These are phyloP conservation scores for Besnoitia besnoiti DNA, from an alignment of 169 alveolate species.

Conservation along the genomic window DNA sequence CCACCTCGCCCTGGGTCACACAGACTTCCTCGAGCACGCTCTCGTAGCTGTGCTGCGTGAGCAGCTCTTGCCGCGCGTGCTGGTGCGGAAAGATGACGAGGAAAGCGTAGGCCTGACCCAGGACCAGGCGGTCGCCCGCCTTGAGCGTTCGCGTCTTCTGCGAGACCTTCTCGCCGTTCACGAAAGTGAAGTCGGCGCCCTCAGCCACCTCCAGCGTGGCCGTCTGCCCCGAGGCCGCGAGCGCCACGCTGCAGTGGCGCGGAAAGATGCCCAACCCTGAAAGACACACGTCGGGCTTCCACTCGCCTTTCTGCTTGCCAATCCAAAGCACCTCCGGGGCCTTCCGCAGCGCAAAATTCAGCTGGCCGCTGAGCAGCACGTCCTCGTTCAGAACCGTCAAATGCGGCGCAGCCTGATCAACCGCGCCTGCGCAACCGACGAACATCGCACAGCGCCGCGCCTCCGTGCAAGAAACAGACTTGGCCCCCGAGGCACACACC, in stretches of 20 bases:
- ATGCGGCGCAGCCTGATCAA: constrained; percentile 72
- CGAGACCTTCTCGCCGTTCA: constrained; percentile 54
- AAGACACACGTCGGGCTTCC: constrained; percentile 3
- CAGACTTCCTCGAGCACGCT: constrained; percentile 46
- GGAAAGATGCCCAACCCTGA: not conserved
- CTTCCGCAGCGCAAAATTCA: constrained; percentile 73
- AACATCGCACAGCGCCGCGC: too few relatives aligned
- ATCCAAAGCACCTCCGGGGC: constrained; percentile 77
- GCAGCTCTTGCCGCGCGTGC: not conserved
- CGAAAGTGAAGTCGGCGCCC: constrained; percentile 17
- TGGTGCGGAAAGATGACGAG: constrained; percentile 37
- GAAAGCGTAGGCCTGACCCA: constrained; percentile 58
- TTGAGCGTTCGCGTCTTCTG: not conserved
- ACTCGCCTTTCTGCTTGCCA: constrained; percentile 79
- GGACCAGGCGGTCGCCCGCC: constrained; percentile 59
- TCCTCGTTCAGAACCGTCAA: constrained; percentile 87
- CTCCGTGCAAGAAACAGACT: too few relatives aligned
- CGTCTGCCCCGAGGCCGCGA: not conserved
- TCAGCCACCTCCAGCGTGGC: constrained; percentile 28
- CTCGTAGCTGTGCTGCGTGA: not conserved
- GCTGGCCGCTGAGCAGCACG: constrained; percentile 84
- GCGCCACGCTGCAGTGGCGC: not conserved
- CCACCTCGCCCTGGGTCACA: constrained; percentile 50
- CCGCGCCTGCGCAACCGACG: not conserved
- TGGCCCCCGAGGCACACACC: too few relatives aligned